A percentile compares a stretch with the other conserved stretches of the same genome.
Conservation (phyloP, 345 rosid species). For the Pistacia vera region DNA sequence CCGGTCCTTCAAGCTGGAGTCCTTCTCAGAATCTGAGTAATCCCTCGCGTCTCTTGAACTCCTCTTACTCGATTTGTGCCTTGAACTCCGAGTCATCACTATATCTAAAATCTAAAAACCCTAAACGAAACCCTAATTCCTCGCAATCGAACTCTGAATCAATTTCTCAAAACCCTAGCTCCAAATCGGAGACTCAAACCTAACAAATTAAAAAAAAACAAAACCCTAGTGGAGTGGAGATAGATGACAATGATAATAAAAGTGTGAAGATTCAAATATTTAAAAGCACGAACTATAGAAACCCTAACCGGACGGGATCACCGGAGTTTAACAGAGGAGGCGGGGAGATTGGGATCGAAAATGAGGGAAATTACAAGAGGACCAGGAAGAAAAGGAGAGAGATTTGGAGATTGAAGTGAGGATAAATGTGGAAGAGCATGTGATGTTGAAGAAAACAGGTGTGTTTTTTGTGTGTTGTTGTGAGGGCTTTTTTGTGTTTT, state of each 20-base stretch:
- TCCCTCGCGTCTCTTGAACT: slow-evolving; percentile 73
- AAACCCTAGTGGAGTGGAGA: neutral
- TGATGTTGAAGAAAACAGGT: neutral
- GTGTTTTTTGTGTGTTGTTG: too few relatives aligned
- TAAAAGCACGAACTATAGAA: neutral
- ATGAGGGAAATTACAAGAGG: slow-evolving; percentile 23
- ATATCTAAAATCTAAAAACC: neutral
- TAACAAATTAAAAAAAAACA: neutral
- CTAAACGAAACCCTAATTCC: slow-evolving; percentile 22
- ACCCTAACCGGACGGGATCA: slow-evolving; percentile 27
- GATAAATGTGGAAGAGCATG: slow-evolving; percentile 29
- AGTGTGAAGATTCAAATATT: too few relatives aligned
- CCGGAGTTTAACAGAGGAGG: slow-evolving; percentile 20
- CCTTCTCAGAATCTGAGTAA: slow-evolving; percentile 88
- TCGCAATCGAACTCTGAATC: neutral
- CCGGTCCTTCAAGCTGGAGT: slow-evolving; percentile 61
- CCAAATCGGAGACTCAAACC: slow-evolving; percentile 13
- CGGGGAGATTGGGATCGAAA: slow-evolving; percentile 17
- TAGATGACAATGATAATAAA: neutral
- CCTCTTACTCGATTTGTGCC: slow-evolving; percentile 96
- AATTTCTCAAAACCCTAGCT: slow-evolving; percentile 27
- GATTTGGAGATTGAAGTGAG: neutral
- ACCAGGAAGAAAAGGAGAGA: neutral
- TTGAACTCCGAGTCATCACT: slow-evolving; percentile 84
- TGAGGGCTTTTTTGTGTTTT: neutral